phyloP scores from a whole-genome alignment of 192 early-diverging fungal species.

The Oehlia diaphana region DNA sequence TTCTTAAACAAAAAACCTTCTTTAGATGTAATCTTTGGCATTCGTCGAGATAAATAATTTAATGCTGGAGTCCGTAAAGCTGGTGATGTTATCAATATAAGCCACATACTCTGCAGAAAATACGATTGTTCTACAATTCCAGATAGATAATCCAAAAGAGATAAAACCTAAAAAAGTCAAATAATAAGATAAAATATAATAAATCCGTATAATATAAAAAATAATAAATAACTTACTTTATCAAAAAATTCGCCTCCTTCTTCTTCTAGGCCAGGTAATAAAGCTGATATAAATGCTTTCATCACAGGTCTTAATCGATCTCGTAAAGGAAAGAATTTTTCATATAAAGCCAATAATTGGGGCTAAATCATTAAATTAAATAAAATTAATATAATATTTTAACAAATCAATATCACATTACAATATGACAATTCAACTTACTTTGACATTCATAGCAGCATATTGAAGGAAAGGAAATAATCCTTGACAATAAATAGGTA shows the following conservation, averaged over 20 bases:
- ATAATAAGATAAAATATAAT: neutral
- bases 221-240: slow-evolving; percentile 47
- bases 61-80: slow-evolving; percentile 70
- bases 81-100: slow-evolving; percentile 70
- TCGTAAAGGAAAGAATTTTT: slow-evolving; percentile 76
- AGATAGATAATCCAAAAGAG: slow-evolving; percentile 65
- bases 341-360: slow-evolving; percentile 76
- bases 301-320: slow-evolving; percentile 67
- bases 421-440: slow-evolving; percentile 32
- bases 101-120: slow-evolving; percentile 84
- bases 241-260: slow-evolving; percentile 84
- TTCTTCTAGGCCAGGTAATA: slow-evolving; percentile 87
- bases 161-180: slow-evolving; percentile 36
- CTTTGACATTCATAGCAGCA: slow-evolving; percentile 78
- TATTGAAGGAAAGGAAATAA: slow-evolving; percentile 90
- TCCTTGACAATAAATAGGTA: slow-evolving; percentile 84
- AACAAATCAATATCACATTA: neutral
- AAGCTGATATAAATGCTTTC: slow-evolving; percentile 75
- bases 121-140: slow-evolving; percentile 69
- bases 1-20: slow-evolving; percentile 49
- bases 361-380: slow-evolving; percentile 48
- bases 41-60: slow-evolving; percentile 73
- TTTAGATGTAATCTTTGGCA: slow-evolving; percentile 64
- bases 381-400: neutral
- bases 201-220: neutral